Evolutionary conservation across 2,329 filamentous ascomycete species (phyloP).

Genomic region (Fusarium pilosicola): DNA sequence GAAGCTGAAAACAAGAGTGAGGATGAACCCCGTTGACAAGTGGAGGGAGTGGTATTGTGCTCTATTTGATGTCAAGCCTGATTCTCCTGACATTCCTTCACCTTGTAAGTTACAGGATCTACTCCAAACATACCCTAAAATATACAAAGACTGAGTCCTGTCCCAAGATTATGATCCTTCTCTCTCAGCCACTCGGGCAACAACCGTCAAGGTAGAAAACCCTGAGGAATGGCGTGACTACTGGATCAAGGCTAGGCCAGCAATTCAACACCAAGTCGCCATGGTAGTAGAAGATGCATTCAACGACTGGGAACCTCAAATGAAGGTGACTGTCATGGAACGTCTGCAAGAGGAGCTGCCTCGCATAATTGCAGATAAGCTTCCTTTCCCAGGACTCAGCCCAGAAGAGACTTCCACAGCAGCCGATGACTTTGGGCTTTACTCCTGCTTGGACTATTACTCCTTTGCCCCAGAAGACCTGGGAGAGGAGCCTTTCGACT

Average conservation of each 20-base stretch:
- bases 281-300: constrained; percentile 17
- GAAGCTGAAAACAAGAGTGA: constrained; percentile 27
- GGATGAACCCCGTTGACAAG: constrained; percentile 10
- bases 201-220: constrained; percentile 2
- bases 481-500: constrained; percentile 1
- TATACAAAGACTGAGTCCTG: neutral
- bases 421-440: neutral
- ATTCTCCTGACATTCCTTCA: constrained; percentile 34
- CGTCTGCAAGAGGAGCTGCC: constrained; percentile 20
- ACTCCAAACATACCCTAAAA: neutral
- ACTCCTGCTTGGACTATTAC: neutral
- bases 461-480: neutral
- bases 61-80: constrained; percentile 26
- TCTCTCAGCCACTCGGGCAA: neutral
- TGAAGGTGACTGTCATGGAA: constrained; percentile 14
- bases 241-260: constrained; percentile 14
- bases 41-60: constrained; percentile 38
- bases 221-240: constrained; percentile 13
- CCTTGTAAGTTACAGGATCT: constrained; percentile 35
- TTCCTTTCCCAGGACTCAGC: constrained; percentile 21
- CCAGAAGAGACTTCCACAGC: constrained; percentile 23
- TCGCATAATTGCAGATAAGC: neutral
- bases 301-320: neutral
- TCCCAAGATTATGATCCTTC: constrained; percentile 20
- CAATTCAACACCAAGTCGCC: constrained; percentile 6